Conservation (phyloP, 2,329 filamentous ascomycete genomes). For the Diaporthe sp. region DNA sequence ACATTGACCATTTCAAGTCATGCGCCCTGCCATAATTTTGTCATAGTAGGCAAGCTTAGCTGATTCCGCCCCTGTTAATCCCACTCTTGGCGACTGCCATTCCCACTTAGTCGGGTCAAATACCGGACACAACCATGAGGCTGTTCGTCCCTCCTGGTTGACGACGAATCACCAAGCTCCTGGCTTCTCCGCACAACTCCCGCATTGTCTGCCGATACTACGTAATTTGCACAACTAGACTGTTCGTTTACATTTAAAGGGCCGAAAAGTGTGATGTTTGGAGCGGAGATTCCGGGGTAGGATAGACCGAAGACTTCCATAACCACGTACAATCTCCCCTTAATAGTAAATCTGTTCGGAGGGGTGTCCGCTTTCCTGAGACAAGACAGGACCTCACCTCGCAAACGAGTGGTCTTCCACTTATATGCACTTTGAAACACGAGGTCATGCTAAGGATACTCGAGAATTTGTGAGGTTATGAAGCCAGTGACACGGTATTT, state of each 20-base stretch:
- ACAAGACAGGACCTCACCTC: background rate
- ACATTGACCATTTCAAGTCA: constrained; percentile 1
- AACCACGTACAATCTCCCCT: background rate
- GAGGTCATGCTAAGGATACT: background rate
- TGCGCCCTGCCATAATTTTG: constrained; percentile 18
- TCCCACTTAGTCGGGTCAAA: constrained; percentile 24
- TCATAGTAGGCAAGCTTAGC: background rate
- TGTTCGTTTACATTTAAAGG: background rate
- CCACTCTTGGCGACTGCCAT: background rate
- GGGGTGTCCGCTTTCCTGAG: background rate
- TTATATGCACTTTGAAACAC: background rate
- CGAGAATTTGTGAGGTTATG: background rate
- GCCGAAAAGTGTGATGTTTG: background rate
- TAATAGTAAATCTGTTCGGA: background rate
- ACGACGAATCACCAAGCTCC: background rate
- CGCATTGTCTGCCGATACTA: constrained; percentile 3
- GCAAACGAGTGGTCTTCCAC: fast-evolving
- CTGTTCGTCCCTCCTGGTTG: background rate
- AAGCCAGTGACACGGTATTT: background rate
- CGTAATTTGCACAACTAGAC: background rate
- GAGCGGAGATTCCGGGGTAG: background rate
- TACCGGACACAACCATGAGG: background rate
- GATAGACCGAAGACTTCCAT: background rate
- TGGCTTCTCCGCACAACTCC: constrained; percentile 18
- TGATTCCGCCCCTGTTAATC: constrained; percentile 7